Conservation (phyloP, 2,329 filamentous ascomycete genomes). For the Hypocrella siamensis region DNA sequence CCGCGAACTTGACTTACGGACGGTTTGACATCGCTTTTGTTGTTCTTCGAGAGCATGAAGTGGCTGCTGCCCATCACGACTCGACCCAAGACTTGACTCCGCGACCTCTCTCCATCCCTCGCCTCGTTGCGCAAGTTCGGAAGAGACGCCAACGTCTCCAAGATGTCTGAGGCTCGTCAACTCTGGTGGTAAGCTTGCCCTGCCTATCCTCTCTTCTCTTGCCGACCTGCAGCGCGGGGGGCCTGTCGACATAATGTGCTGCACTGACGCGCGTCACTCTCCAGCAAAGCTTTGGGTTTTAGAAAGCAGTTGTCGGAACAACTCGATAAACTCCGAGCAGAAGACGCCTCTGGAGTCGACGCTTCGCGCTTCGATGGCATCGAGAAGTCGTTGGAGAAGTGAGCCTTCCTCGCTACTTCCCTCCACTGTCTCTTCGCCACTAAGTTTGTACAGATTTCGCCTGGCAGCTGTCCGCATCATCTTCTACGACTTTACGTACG, state of each 20-base stretch:
- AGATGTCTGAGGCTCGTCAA: slow-evolving; percentile 16
- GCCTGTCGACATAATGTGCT: not conserved
- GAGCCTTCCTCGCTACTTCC: slow-evolving; percentile 13
- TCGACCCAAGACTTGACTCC: not conserved
- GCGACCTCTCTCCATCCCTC: slow-evolving; percentile 3
- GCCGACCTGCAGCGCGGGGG: not conserved
- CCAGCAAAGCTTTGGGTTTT: slow-evolving; percentile 25
- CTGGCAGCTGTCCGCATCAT: slow-evolving; percentile 56
- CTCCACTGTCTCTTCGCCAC: not conserved
- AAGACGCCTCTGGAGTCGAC: slow-evolving; percentile 18
- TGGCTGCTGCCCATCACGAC: slow-evolving; percentile 3
- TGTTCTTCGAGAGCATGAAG: slow-evolving; percentile 18
- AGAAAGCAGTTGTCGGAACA: slow-evolving; percentile 27
- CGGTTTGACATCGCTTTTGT: slow-evolving; percentile 8
- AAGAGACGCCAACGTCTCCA: not conserved
- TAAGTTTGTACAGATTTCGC: slow-evolving; percentile 32
- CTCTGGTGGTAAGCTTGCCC: slow-evolving; percentile 21
- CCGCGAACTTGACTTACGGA: slow-evolving; percentile 17
- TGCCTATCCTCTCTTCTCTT: not conserved
- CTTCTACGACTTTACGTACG: slow-evolving; percentile 55
- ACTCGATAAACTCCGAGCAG: slow-evolving; percentile 24
- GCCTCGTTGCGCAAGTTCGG: slow-evolving; percentile 4
- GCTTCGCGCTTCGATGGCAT: slow-evolving; percentile 26
- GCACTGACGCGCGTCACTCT: slow-evolving; percentile 3
- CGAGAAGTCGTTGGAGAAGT: slow-evolving; percentile 22